A percentile compares a stretch with the other conserved stretches of the same genome.
These are phyloP conservation scores for Daldinia sp. DNA, from an alignment of 2,329 filamentous ascomycete genomes.

Conservation along the genomic window DNA sequence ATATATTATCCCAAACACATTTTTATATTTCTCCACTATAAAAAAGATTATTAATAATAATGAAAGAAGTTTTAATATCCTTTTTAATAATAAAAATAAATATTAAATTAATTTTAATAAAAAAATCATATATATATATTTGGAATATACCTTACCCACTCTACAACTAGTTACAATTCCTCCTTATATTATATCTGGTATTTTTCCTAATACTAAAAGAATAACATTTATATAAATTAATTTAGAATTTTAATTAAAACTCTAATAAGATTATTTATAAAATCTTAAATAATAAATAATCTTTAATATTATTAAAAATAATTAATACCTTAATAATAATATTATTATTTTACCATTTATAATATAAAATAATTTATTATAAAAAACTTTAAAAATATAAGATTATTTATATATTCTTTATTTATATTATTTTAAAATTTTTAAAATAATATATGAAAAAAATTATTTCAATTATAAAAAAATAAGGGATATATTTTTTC, in stretches of 20 bases:
- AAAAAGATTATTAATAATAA: neutral
- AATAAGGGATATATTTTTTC: neutral
- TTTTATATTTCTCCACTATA: neutral
- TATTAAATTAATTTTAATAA: neutral
- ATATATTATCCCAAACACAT: too few species aligned
- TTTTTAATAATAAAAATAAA: neutral
- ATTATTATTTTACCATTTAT: neutral
- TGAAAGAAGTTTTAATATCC: neutral
- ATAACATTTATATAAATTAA: neutral
- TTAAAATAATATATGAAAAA: neutral
- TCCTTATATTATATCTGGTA: neutral
- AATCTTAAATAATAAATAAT: neutral
- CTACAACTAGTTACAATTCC: neutral
- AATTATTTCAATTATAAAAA: neutral
- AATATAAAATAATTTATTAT: neutral
- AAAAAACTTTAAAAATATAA: neutral
- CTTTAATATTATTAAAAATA: conserved; percentile 6
- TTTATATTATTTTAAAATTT: neutral
- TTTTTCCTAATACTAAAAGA: neutral
- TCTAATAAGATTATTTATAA: neutral
- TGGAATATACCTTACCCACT: too few species aligned
- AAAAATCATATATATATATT: too few species aligned
- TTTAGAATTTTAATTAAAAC: neutral
- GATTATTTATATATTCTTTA: neutral
- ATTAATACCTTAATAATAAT: neutral